A percentile compares a stretch with the other conserved stretches of the same genome.
phyloP scores from a whole-genome alignment of 176 grass and related monocot species.

The Bolboschoenus planiculmis region DNA sequence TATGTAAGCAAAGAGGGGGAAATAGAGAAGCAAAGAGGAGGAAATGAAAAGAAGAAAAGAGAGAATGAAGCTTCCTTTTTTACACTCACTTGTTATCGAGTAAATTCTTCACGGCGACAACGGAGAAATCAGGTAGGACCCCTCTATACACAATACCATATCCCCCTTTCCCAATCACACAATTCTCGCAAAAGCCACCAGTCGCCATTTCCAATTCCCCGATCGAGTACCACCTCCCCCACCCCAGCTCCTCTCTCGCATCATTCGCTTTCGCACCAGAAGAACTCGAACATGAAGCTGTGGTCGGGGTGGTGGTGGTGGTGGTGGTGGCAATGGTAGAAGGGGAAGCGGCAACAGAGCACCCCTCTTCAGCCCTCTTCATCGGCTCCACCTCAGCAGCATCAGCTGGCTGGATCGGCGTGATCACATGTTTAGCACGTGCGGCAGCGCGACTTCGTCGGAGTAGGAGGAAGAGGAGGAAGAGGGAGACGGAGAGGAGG shows the following conservation, averaged over 20 bases:
- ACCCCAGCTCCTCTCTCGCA: constrained; percentile 58
- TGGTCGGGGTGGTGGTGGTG: constrained; percentile 28
- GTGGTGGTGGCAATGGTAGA: constrained; percentile 29
- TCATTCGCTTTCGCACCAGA: constrained; percentile 22
- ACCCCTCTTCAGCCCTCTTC: background rate
- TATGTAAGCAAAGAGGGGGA: background rate
- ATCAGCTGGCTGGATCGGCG: background rate
- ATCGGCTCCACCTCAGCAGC: constrained; percentile 24
- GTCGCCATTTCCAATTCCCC: constrained; percentile 77
- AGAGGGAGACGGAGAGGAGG: background rate
- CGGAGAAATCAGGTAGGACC: constrained; percentile 57
- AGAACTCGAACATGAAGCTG: constrained; percentile 28
- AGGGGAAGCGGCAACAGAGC: background rate
- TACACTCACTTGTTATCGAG: constrained; percentile 85
- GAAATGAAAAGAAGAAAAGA: background rate
- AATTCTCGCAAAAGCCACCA: constrained; percentile 33
- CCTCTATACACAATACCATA: constrained; percentile 92
- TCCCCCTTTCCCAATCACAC: constrained; percentile 77
- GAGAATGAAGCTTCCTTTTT: background rate
- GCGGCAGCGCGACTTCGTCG: background rate
- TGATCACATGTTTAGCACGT: constrained; percentile 1
- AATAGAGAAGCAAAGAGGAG: no score
- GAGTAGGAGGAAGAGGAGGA: constrained; percentile 20
- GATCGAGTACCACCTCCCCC: constrained; percentile 91
- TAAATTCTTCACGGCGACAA: constrained; percentile 84